These are phyloP conservation scores for Blastocladiella britannica DNA, from an alignment of 192 early-diverging fungal species.

Conservation along the genomic window DNA sequence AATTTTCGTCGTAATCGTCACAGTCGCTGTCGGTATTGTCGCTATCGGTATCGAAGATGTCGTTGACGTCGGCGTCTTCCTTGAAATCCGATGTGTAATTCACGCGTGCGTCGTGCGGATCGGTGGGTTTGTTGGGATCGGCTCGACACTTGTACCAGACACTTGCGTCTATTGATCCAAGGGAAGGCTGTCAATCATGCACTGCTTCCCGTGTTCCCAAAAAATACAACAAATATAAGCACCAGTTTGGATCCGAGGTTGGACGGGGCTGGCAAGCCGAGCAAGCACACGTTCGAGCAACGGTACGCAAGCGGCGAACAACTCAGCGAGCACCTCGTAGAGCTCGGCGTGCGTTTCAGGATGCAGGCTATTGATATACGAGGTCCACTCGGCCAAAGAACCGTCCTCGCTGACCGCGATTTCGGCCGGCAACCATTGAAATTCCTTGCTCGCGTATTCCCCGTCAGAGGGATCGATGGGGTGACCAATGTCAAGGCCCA, in stretches of 20 bases:
- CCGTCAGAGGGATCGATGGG: too few relatives aligned
- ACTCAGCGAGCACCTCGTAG: conserved; percentile 24
- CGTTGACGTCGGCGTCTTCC: conserved; percentile 8
- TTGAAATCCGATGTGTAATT: too few relatives aligned
- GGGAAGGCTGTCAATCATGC: too few relatives aligned
- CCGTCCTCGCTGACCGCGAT: conserved; percentile 23
- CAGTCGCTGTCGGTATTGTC: background rate
- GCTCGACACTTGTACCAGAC: too few relatives aligned
- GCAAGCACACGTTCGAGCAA: conserved; percentile 33
- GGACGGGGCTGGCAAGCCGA: background rate
- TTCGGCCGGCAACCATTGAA: conserved; percentile 48
- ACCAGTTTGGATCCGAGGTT: background rate
- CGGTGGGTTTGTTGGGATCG: too few relatives aligned
- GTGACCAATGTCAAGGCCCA: too few relatives aligned
- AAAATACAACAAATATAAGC: background rate
- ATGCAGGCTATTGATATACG: conserved; percentile 60
- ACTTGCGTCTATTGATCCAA: too few relatives aligned
- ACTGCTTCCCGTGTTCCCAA: too few relatives aligned
- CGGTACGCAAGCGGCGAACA: conserved; percentile 34
- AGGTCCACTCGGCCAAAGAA: too few relatives aligned
- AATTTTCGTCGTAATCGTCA: background rate
- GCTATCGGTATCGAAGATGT: conserved; percentile 7
- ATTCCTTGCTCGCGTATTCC: conserved; percentile 5
- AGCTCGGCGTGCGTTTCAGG: conserved; percentile 21
- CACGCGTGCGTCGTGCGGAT: too few relatives aligned